These are phyloP conservation scores for Penicillium canariense DNA, from an alignment of 495 filamentous ascomycete genomes.

Conservation along the genomic window DNA sequence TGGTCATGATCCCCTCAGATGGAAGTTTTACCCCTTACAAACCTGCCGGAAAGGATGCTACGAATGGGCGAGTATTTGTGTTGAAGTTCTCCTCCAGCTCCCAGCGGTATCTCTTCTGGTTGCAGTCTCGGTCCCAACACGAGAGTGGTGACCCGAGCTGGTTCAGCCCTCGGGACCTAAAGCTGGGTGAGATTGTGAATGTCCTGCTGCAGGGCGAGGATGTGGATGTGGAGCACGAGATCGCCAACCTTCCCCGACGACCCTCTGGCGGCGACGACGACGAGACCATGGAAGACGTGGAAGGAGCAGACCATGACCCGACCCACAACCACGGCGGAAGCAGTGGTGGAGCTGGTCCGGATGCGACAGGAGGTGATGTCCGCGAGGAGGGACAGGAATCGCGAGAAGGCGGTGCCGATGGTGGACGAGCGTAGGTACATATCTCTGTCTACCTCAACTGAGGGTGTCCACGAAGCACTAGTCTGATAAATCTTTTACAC, in stretches of 20 bases:
- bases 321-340: conserved; percentile 57
- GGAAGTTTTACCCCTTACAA: conserved; percentile 80
- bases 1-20: conserved; percentile 89
- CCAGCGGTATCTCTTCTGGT: conserved; percentile 89
- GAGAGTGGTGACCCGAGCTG: conserved; percentile 66
- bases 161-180: conserved; percentile 77
- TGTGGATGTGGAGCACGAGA: conserved; percentile 77
- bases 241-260: conserved; percentile 57
- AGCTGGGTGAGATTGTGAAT: conserved; percentile 83
- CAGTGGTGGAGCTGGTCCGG: conserved; percentile 77
- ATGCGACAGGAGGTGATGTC: conserved; percentile 84
- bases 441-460: conserved; percentile 33
- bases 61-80: conserved; percentile 87
- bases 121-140: conserved; percentile 85
- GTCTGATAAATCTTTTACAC: conserved; percentile 4
- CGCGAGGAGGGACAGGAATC: conserved; percentile 84
- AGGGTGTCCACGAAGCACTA: neutral
- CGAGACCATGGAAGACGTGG: conserved; percentile 81
- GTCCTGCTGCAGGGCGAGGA: conserved; percentile 81
- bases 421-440: conserved; percentile 97
- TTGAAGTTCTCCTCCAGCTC: conserved; percentile 95
- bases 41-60: conserved; percentile 56
- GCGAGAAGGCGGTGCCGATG: conserved; percentile 90
- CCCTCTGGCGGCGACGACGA: conserved; percentile 60
- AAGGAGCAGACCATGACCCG: conserved; percentile 57